Evolutionary conservation across 441 rosid species (phyloP), one percentile per base, ranked within the genome.

Genomic region (Mallotus repandus): DNA sequence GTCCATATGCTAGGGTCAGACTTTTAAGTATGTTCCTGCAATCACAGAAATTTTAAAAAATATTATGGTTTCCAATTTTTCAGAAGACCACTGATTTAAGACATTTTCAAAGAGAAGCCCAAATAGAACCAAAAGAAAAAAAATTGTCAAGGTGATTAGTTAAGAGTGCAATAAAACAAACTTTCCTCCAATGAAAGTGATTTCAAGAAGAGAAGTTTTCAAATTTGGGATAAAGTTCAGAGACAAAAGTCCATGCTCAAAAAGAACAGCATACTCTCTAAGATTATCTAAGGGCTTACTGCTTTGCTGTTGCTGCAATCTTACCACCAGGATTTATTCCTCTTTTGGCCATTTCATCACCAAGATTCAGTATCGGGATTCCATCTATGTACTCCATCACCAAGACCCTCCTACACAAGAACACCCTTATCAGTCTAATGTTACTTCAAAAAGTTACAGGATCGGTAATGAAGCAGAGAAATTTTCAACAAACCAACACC

Each of bases 381-480:
- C 99, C 98, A 76, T 93, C 89, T 18, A 95, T 93, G 83, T 88
- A 93, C 75, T 95, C 97, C 99, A 95, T 95, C 77, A 89, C 88
- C 64, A 95, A 77, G 62, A 83, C 92, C 82, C 83, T 91, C 94
- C 97, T 93, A 80, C 73, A 16, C 6, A 73, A 70, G 64, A 70
- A 69, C 78, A 63, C 56, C 60, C 25, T 60, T 49, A 16, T 65
- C 54, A 65, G 71, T 45, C 18, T 56, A 57, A 76, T 35, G 12
- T 48, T 18, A 52, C 45, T 9, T 10, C 29, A 41, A 56, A 43
- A 71, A 63, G 64, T 71, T 66, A 55, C 21, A 70, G 59, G 65
- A 69, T 67, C n/a, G 62, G 50, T 16, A 55, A 73, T 61, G 35
- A 68, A 63, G 68, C 69, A 63, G 59, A 19, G 61, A 15, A 41